Conservation (phyloP, 495 filamentous ascomycete species). For the Diplogelasinospora grovesii region DNA sequence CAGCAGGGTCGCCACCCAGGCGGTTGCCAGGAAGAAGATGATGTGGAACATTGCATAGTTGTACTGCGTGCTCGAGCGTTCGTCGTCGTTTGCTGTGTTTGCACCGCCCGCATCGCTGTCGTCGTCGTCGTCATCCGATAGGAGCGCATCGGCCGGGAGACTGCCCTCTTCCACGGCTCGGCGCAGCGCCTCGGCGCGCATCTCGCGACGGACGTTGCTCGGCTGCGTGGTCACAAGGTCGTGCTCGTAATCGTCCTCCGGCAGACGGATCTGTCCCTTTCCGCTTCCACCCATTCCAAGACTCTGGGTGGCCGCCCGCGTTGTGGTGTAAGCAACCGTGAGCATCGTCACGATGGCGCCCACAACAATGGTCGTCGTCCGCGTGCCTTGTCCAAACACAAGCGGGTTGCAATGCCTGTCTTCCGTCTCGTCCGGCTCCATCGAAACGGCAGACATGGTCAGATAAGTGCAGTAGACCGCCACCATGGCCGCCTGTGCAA, state of each 20-base stretch:
- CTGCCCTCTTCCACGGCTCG: constrained; percentile 86
- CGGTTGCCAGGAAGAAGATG: constrained; percentile 93
- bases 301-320: constrained; percentile 89
- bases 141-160: constrained; percentile 82
- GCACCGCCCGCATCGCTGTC: constrained; percentile 55
- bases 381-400: constrained; percentile 79
- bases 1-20: constrained; percentile 89
- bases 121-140: constrained; percentile 75
- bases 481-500: constrained; percentile 96
- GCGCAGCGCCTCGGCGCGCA: constrained; percentile 86
- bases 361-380: constrained; percentile 80
- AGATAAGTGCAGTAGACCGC: constrained; percentile 97
- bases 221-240: constrained; percentile 88
- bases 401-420: constrained; percentile 91
- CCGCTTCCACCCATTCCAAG: constrained; percentile 67
- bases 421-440: constrained; percentile 77
- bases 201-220: constrained; percentile 67
- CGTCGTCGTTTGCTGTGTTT: constrained; percentile 69
- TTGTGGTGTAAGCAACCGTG: constrained; percentile 95
- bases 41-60: constrained; percentile 95
- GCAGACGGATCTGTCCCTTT: constrained; percentile 46
- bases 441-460: constrained; percentile 95
- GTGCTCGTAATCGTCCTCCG: constrained; percentile 67
- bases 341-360: constrained; percentile 95
- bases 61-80: constrained; percentile 84